A percentile compares a stretch with the other conserved stretches of the same genome.
Conservation (phyloP, 2,329 filamentous ascomycete species). For the Neoascochyta sp. region DNA sequence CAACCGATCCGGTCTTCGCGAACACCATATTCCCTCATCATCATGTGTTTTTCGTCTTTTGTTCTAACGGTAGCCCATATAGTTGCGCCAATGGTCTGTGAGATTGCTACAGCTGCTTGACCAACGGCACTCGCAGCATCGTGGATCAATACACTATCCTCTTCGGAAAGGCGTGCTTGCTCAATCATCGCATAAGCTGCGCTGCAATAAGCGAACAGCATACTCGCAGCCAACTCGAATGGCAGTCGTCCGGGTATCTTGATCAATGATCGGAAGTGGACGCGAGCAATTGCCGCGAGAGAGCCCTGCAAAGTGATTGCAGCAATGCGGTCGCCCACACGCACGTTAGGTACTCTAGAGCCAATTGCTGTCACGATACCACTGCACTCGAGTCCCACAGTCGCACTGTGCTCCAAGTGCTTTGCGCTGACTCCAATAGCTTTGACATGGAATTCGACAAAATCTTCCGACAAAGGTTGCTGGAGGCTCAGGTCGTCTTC, state of each 20-base stretch:
- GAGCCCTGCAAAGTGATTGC: conserved; percentile 16
- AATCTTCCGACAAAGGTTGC: conserved; percentile 8
- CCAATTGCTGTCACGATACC: conserved; percentile 14
- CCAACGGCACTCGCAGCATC: conserved; percentile 27
- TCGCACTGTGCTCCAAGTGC: background rate
- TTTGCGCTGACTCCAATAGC: conserved; percentile 6
- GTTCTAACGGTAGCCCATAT: conserved; percentile 25
- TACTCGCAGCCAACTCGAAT: conserved; percentile 21
- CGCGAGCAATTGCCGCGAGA: conserved; percentile 19
- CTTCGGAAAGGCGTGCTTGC: conserved; percentile 24
- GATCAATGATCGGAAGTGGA: conserved; percentile 12
- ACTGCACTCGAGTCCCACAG: conserved; percentile 9
- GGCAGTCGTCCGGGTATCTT: conserved; percentile 20
- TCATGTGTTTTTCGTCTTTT: conserved; percentile 16
- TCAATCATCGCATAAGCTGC: conserved; percentile 29
- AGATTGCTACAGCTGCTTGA: conserved; percentile 28
- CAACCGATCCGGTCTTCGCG: conserved; percentile 31
- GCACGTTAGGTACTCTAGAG: conserved; percentile 12
- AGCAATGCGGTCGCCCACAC: conserved; percentile 23
- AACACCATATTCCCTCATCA: conserved; percentile 19
- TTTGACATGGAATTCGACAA: conserved; percentile 38
- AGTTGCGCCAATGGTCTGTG: conserved; percentile 18
- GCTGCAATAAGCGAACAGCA: conserved; percentile 21
- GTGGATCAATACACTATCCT: conserved; percentile 33
- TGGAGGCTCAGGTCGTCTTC: conserved; percentile 10